Evolutionary conservation across 306 rosid genomes (phyloP), one percentile per base, ranked within the genome.

Genomic region (Ceratonia siliqua): DNA sequence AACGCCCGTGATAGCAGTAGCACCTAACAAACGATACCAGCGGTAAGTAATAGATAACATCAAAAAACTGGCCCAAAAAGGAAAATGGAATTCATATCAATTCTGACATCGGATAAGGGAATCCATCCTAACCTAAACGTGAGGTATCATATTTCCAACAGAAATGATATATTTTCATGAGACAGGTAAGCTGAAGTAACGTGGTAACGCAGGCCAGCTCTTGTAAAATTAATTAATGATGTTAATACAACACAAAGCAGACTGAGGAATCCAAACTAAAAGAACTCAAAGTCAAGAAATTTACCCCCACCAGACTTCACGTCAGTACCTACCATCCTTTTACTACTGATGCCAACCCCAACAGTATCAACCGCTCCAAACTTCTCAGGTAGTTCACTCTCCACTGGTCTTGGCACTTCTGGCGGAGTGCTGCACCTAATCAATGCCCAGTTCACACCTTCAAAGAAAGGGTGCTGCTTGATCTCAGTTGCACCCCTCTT

Each of bases 201-300:
- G 69, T 43, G 68, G 68, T 61, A 61, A 80, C 22, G 68, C 67
- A 39, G 61, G 18, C 71, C 38, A 82, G 84, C 77, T 80, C 53
- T 10, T 61, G 36, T 42, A 58, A 70, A 80, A 61, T 63, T 72
- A 77, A 68, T 76, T 48, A 38, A 85, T 22, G 64, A 74, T 70
- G 69, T 25, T 43, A 77, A 69, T 45, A 84, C 85, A 81, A 77
- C 77, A 74, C 79, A 69, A 79, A 62, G 59, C 77, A 57, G 66
- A 82, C 73, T 55, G 70, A 76, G 71, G 49, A 17, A 75, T 83
- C 77, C 78, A 77, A 81, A 82, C 89, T 91, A 93, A 73, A 93
- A 93, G 92, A 93, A 93, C 90, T 93, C 97, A 64, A 93, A 93
- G 82, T 93, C 97, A n/a, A 93, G 90, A 90, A 83, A 93, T 65